phyloP scores from a whole-genome alignment of 768 basidiomycete genomes.

The Podaxis sp. region DNA sequence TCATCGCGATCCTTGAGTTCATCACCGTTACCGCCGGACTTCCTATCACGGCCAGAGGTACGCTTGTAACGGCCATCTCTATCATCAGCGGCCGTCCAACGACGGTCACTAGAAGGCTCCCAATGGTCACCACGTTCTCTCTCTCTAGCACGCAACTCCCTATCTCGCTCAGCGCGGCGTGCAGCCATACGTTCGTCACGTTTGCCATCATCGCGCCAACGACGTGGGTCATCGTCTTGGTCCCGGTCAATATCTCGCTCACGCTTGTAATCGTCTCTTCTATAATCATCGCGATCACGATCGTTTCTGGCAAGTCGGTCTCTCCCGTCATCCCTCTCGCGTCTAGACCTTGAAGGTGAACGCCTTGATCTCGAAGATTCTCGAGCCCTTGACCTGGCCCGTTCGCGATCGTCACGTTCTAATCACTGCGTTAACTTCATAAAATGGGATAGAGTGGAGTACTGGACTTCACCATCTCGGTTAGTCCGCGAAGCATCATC shows the following conservation, averaged over 20 bases:
- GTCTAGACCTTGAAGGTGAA: slow-evolving; percentile 52
- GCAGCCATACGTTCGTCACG: slow-evolving; percentile 72
- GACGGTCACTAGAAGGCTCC: slow-evolving; percentile 48
- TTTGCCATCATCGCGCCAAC: slow-evolving; percentile 83
- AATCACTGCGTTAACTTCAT: slow-evolving; percentile 44
- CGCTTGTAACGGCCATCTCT: slow-evolving; percentile 66
- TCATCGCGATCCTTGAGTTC: slow-evolving; percentile 51
- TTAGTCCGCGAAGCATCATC: slow-evolving; percentile 50
- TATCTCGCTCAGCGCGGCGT: slow-evolving; percentile 56
- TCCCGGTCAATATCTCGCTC: slow-evolving; percentile 42
- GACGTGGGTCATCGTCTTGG: slow-evolving; percentile 66
- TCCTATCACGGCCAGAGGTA: slow-evolving; percentile 55
- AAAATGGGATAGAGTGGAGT: slow-evolving; percentile 5
- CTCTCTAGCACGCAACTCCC: slow-evolving; percentile 42
- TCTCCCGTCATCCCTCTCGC: slow-evolving; percentile 40
- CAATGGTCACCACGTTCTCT: slow-evolving; percentile 40
- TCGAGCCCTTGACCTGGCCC: slow-evolving; percentile 60
- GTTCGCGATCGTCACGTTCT: slow-evolving; percentile 64
- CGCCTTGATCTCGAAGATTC: slow-evolving; percentile 62
- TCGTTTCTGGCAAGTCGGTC: slow-evolving; percentile 24
- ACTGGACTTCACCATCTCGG: slow-evolving; percentile 51
- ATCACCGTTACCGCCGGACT: slow-evolving; percentile 32
- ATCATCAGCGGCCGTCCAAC: slow-evolving; percentile 66
- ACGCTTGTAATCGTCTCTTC: slow-evolving; percentile 37
- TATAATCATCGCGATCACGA: slow-evolving; percentile 36